A percentile compares a stretch with the other conserved stretches of the same genome.
Evolutionary conservation across 164 flowering plant species (phyloP).

Genomic region (Macadamia integrifolia): DNA sequence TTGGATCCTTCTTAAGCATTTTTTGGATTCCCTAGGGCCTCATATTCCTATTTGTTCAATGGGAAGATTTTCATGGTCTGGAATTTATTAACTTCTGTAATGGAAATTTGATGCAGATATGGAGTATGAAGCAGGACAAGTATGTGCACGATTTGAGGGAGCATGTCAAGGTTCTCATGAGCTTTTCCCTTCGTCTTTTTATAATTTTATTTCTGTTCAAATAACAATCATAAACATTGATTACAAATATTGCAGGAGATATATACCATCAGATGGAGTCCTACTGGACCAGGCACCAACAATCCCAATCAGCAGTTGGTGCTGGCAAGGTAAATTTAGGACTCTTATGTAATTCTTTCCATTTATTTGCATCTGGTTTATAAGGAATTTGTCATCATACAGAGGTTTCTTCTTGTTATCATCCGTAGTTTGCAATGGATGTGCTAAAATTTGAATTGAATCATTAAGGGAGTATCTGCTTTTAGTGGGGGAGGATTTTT

Average conservation of each 20-base stretch:
- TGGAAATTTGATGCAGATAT: slow-evolving; percentile 54
- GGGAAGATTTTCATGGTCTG: too few species aligned
- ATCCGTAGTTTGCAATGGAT: too few species aligned
- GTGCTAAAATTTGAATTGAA: too few species aligned
- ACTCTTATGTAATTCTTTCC: background rate
- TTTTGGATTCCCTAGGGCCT: too few species aligned
- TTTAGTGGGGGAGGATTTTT: too few species aligned
- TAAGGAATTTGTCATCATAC: too few species aligned
- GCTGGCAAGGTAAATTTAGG: slow-evolving; percentile 64
- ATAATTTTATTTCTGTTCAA: background rate
- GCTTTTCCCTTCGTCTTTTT: background rate
- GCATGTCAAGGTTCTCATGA: slow-evolving; percentile 61
- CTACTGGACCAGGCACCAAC: slow-evolving; percentile 82
- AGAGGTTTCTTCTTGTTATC: too few species aligned
- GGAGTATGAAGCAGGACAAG: slow-evolving; percentile 85
- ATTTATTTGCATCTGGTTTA: too few species aligned
- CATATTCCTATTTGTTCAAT: too few species aligned
- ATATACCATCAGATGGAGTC: slow-evolving; percentile 95
- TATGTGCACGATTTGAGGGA: slow-evolving; percentile 77
- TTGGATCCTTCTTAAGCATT: background rate
- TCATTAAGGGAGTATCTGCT: too few species aligned
- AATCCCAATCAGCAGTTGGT: slow-evolving; percentile 79
- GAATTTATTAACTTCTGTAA: background rate
- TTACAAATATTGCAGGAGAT: slow-evolving; percentile 55
- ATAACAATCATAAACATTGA: background rate